These are phyloP conservation scores for Boletus sp. DNA, from an alignment of 1,284 basidiomycete species.

Conservation along the genomic window DNA sequence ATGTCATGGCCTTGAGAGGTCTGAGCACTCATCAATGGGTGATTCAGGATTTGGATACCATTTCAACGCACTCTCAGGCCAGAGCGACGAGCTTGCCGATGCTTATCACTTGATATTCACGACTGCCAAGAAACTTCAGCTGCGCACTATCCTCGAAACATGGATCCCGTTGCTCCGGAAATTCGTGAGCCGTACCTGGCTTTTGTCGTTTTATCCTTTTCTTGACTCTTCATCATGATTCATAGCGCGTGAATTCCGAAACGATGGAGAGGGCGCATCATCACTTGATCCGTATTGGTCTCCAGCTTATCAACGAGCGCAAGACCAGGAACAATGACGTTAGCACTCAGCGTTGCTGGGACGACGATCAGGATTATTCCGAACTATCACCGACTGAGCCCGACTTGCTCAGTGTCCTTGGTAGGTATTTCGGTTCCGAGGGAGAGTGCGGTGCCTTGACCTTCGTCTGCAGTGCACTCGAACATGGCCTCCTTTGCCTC, in stretches of 20 bases:
- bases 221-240: conserved; percentile 13
- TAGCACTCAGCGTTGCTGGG: conserved; percentile 18
- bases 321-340: conserved; percentile 29
- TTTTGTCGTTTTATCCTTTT: conserved; percentile 10
- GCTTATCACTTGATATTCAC: conserved; percentile 55
- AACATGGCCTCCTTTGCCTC: conserved; percentile 48
- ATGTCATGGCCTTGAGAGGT: not conserved
- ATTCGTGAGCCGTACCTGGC: conserved; percentile 44
- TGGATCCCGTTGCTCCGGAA: conserved; percentile 55
- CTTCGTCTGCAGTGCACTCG: conserved; percentile 47
- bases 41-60: conserved; percentile 56
- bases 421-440: conserved; percentile 14
- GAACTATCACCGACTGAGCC: conserved; percentile 10
- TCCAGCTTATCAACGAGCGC: conserved; percentile 50
- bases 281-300: conserved; percentile 54
- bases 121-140: conserved; percentile 46
- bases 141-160: conserved; percentile 54
- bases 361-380: conserved; percentile 7
- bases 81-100: conserved; percentile 50
- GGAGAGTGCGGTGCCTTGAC: not conserved
- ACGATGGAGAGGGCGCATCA: conserved; percentile 41
- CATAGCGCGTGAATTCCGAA: conserved; percentile 39
- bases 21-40: not conserved
- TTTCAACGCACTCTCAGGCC: conserved; percentile 49
- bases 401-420: conserved; percentile 21